A percentile compares a stretch with the other conserved stretches of the same genome.
Conservation (phyloP, 2,329 filamentous ascomycete species). For the Cordyceps fumosorosea region DNA sequence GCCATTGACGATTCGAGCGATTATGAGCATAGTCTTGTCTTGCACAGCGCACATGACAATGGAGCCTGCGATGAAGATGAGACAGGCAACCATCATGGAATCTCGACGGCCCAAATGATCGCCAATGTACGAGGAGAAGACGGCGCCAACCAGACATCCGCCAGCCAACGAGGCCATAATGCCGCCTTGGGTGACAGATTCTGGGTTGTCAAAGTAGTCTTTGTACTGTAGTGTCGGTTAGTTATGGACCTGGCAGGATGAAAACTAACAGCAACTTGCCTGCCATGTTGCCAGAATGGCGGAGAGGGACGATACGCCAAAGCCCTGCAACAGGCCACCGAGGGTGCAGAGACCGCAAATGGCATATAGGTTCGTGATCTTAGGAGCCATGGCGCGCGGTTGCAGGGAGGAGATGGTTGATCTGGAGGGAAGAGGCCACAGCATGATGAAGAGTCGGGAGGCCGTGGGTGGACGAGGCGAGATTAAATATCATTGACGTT, state of each 20-base stretch:
- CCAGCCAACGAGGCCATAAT: conserved; percentile 38
- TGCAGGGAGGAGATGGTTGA: background rate
- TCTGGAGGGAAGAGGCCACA: conserved; percentile 5
- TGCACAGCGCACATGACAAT: conserved; percentile 18
- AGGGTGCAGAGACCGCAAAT: conserved; percentile 22
- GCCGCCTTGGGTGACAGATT: conserved; percentile 34
- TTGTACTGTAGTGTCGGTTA: conserved; percentile 29
- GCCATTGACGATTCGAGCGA: conserved; percentile 54
- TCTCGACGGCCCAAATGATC: conserved; percentile 35
- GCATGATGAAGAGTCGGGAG: background rate
- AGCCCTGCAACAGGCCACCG: conserved; percentile 36
- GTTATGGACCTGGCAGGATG: background rate
- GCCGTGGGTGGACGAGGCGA: background rate
- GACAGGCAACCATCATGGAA: conserved; percentile 18
- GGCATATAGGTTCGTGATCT: conserved; percentile 20
- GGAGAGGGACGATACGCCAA: conserved; percentile 48
- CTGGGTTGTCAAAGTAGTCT: conserved; percentile 40
- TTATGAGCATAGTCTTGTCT: conserved; percentile 31
- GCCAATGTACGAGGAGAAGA: conserved; percentile 34
- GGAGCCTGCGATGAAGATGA: conserved; percentile 19
- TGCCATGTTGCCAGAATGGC: conserved; percentile 42
- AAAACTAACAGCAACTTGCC: conserved; percentile 7
- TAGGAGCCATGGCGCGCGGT: conserved; percentile 3
- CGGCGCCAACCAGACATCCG: conserved; percentile 37
- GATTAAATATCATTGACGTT: background rate